Base-by-base conservation (phyloP, 2,329 filamentous ascomycete genomes). In the Fusarium palustre region DNA sequence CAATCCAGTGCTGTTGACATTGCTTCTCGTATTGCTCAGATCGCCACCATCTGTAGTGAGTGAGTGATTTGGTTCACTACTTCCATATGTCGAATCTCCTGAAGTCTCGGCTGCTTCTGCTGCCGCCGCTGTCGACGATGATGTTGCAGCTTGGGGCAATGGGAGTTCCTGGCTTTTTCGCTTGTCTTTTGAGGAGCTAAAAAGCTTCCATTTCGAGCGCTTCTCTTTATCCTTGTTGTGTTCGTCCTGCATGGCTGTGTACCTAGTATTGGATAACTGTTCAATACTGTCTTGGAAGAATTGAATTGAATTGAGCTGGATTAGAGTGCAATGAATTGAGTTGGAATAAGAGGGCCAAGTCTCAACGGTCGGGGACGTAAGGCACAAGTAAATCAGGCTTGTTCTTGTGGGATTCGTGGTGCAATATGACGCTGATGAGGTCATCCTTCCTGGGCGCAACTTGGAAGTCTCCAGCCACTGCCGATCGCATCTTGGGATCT, bases 201-300 rank as follows among this genome's bases (percentile, higher is more conserved):
- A 74, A 31, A 74, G 39, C 49, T 74, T 74, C 72, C 72, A 74
- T 31, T 68, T 74, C 20, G 70, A 73, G 7, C 63, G 70, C 43
- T 71, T 74, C 56, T 74, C 72, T 39, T 68, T 74, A 34, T 74
- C 71, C 28, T 60, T 62, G 43, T 48, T 22, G 6, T 60, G 47
- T 6, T 69, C 61, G 20, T 73, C 70, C 1, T 62, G 55, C 30
- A 68, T 28, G 5, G 57, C 69, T n/a, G 9, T 66, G 8, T 31
- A 16, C 8, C 28, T 30, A 11, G 22, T 12, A 3, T 16, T 8
- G 16, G 42, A 13, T 22, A 47, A 25, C 2, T 31, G 12, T 3
- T 31, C 12, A 20, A 20, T 8, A 25, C 1, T 11, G 5, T 3
- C 5, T 16, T 24, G 39, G 4, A 10, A 16, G 13, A 41, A 39